Evolutionary conservation across 2,329 filamentous ascomycete species (phyloP).

Genomic region (Exutisphaerella laricina): DNA sequence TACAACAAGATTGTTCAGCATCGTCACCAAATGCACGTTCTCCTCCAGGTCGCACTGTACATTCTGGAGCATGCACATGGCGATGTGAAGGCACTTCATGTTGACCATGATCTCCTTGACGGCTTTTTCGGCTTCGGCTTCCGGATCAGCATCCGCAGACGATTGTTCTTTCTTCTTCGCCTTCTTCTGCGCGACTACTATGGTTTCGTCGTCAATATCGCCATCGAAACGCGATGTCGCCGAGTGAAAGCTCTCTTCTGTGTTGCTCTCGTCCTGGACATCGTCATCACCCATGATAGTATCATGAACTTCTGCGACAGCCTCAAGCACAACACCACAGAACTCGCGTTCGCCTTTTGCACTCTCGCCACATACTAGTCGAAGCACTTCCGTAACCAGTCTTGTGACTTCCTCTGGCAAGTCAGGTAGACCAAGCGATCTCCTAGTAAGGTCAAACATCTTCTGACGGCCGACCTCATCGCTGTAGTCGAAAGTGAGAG

Average conservation of each 20-base stretch:
- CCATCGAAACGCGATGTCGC: conserved; percentile 78
- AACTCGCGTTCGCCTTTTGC: conserved; percentile 73
- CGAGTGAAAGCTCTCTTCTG: conserved; percentile 83
- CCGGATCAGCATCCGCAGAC: conserved; percentile 53
- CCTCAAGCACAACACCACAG: conserved; percentile 80
- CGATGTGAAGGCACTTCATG: conserved; percentile 96
- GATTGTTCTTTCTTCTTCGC: conserved; percentile 33
- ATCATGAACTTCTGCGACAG: conserved; percentile 93
- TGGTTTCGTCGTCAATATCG: conserved; percentile 47
- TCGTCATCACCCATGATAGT: conserved; percentile 68
- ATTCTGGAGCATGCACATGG: conserved; percentile 95
- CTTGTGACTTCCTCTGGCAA: conserved; percentile 90
- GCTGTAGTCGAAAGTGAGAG: conserved; percentile 89
- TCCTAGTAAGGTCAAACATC: conserved; percentile 88
- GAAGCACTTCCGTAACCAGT: conserved; percentile 73
- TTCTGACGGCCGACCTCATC: conserved; percentile 92
- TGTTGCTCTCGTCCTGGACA: conserved; percentile 44
- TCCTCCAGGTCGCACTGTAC: conserved; percentile 81
- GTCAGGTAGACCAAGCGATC: conserved; percentile 77
- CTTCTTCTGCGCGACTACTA: conserved; percentile 30
- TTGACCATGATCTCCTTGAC: conserved; percentile 92
- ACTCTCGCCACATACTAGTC: conserved; percentile 73
- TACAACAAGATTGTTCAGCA: conserved; percentile 95
- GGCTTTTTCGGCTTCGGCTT: conserved; percentile 63
- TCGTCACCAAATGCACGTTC: conserved; percentile 88